Evolutionary conservation across 225 moss, liverwort and hornwort genomes (phyloP).

Genomic region (Antitrichia curtipendula): DNA sequence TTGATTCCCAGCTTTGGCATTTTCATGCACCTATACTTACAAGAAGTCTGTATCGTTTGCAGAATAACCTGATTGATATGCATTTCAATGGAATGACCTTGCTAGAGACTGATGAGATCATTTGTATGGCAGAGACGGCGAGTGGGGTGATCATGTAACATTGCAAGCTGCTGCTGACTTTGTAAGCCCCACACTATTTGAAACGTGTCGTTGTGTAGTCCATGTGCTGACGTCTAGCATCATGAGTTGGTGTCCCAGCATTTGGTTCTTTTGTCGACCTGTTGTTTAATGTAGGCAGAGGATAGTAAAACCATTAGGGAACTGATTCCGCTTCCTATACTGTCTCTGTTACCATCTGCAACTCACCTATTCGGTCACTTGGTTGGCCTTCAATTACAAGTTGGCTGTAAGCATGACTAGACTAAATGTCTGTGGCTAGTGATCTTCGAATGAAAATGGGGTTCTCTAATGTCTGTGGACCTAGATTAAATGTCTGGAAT

Average conservation of each 20-base stretch:
- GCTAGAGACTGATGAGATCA: neutral
- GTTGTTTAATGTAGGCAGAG: neutral
- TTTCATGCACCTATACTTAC: neutral
- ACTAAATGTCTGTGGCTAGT: neutral
- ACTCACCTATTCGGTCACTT: neutral
- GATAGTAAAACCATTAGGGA: neutral
- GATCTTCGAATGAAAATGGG: neutral
- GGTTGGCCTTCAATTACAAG: neutral
- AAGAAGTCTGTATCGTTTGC: neutral
- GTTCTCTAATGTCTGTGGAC: neutral
- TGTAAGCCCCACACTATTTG: constrained; percentile 7
- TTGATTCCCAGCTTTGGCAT: neutral
- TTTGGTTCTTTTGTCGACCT: neutral
- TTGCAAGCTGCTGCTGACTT: constrained; percentile 86
- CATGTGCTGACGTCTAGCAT: neutral
- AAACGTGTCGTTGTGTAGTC: neutral
- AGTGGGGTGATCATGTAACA: constrained; percentile 96
- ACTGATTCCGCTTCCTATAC: neutral
- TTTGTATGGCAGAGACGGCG: constrained; percentile 51
- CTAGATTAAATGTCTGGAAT: too few relatives aligned
- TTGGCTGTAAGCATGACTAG: neutral
- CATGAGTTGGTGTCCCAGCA: neutral
- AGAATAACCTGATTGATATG: neutral
- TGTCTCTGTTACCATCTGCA: neutral
- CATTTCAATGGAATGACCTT: neutral